These are phyloP conservation scores for Balakata baccata DNA, from an alignment of 345 rosid species.

Conservation along the genomic window DNA sequence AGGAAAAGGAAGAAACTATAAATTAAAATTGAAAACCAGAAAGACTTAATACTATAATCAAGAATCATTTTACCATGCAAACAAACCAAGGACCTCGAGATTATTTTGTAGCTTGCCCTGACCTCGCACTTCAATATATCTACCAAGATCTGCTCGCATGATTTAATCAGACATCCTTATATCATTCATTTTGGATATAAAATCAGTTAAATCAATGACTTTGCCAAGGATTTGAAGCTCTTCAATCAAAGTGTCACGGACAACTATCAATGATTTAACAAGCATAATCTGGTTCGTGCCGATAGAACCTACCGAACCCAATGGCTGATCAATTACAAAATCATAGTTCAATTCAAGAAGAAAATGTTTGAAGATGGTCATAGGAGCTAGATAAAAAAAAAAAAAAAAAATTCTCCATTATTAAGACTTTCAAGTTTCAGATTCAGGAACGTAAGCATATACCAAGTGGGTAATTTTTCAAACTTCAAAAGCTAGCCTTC, in stretches of 20 bases:
- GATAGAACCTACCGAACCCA: constrained; percentile 40
- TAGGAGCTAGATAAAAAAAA: constrained; percentile 9
- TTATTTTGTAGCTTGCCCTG: constrained; percentile 63
- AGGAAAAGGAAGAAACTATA: constrained; percentile 23
- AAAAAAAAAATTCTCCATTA: background rate
- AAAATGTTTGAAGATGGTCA: background rate
- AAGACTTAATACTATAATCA: constrained; percentile 12
- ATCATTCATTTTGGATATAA: constrained; percentile 48
- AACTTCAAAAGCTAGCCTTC: background rate
- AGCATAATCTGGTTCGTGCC: constrained; percentile 44
- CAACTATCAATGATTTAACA: constrained; percentile 64
- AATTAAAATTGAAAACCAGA: constrained; percentile 15
- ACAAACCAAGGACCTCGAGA: constrained; percentile 72
- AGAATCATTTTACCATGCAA: constrained; percentile 12
- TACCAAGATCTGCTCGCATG: constrained; percentile 35
- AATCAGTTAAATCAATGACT: constrained; percentile 49
- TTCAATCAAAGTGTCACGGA: constrained; percentile 59
- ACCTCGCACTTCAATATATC: constrained; percentile 41
- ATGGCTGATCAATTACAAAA: constrained; percentile 48
- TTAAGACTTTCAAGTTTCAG: background rate
- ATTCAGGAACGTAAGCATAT: background rate
- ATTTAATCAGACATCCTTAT: constrained; percentile 37
- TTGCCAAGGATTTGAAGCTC: constrained; percentile 64
- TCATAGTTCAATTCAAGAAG: constrained; percentile 17
- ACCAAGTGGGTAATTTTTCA: background rate